Evolutionary conservation across 208 protist genomes (phyloP), one percentile per base, ranked within the genome.

Genomic region (Leishmania arabica): DNA sequence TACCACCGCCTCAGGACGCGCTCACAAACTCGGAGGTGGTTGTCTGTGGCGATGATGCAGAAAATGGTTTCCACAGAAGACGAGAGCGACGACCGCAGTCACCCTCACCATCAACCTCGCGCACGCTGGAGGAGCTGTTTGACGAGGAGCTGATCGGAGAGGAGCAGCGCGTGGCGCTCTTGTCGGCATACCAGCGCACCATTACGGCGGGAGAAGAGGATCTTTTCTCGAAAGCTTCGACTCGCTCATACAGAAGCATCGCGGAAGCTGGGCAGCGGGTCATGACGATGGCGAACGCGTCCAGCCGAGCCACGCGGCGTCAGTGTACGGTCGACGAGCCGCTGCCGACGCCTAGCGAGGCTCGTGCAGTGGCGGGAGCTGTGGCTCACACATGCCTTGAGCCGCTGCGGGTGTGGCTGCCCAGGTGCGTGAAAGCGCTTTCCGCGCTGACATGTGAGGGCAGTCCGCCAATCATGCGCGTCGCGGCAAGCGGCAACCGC

Each of bases 401-500:
- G 54, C 24, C 58, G 40, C 62, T 83, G 13, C 73, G 66, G 49
- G 73, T 83, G 79, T 78, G 72, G 79, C 42, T 83, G 11, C 79
- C 79, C 4, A 64, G 79, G 15, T 53, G 74, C 6, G 51, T 78
- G 1, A 73, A 83, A 24, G 34, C 24, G 64, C 53, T 68, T 21
- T 64, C 73, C 47, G 49, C 51, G 4, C 73, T 69, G n/a, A 42
- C 71, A 8, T 17, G 9, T 34, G 3, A n/a, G 42, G 42, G 21
- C 40, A 42, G 27, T 34, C 68, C 68, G 27, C 40, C 5, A 47
- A 34, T 27, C 42, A 72, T 17, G 45, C 40, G 21, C 68, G n/a
- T 24, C 24, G 68, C 6, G 24, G 37, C 68, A 7, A 5, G 42
- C 42, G 42, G 45, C 37, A 19, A 53, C 68, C 68, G 13, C 42